Evolutionary conservation across 164 flowering plant genomes (phyloP), one percentile per base, ranked within the genome.

Genomic region (Echeveria elegans): DNA sequence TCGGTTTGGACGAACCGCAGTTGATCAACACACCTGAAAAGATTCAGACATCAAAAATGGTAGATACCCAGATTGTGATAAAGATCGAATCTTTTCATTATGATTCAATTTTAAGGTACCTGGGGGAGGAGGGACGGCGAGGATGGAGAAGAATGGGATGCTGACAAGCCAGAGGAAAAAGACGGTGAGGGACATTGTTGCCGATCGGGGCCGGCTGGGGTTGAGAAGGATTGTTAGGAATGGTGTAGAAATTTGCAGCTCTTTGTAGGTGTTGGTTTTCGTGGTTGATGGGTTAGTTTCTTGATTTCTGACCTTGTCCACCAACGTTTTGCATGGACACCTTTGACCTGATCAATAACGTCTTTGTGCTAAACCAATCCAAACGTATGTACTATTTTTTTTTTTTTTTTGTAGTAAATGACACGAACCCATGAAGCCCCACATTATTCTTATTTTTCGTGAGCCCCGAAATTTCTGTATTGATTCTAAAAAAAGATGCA

Each of bases 101-200:
- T 15, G 4, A 6, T 34, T 34, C 7, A 23, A 29, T 1, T 66
- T 21, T n/a, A 6, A 31, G 29, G 31, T 2, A 4, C 7, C 63
- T 81, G 85, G 88, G 88, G 85, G 72, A 70, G 21, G 86, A 85
- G 16, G 77, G 73, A 66, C 87, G 82, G 65, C 43, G 41, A 59
- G 88, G 80, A 72, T 74, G 77, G 72, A 76, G 66, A 24, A 38
- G 38, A 58, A 67, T 69, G 85, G 86, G 72, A 79, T 73, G 75
- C 70, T 81, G 45, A 82, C 69, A 61, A 88, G 80, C 78, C 83
- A 86, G 58, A 87, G 77, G 79, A 88, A 86, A 80, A 87, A 81
- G 82, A 88, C 32, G 71, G 76, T 63, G 80, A 80, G 72, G 68
- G 81, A 79, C 92, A 90, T 86, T 53, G 56, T 50, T n/a, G 71